Percentiles rank a stretch among this genome's conserved stretches.
Evolutionary conservation across 169 alveolate species (phyloP).

Genomic region (Eimeria necatrix): DNA sequence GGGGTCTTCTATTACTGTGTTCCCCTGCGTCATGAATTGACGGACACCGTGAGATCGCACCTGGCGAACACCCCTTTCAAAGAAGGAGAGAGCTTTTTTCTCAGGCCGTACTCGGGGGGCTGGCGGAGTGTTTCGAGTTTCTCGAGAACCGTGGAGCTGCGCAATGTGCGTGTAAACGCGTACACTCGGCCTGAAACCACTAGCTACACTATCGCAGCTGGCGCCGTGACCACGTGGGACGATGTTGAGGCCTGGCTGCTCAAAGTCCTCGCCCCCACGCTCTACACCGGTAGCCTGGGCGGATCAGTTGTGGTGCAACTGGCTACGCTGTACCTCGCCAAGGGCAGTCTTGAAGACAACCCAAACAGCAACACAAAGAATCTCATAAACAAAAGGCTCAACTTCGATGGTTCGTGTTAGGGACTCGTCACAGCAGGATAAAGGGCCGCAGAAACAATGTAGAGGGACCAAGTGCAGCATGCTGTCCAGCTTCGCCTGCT

Average conservation of each 20-base stretch:
- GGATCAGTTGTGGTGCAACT: conserved; percentile 51
- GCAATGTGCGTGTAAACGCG: not conserved
- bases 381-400: not conserved
- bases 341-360: conserved; percentile 54
- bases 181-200: conserved; percentile 14
- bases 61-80: conserved; percentile 69
- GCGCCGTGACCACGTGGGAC: conserved; percentile 70
- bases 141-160: conserved; percentile 39
- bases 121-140: conserved; percentile 52
- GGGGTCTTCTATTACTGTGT: conserved; percentile 49
- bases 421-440: not conserved
- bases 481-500: not conserved
- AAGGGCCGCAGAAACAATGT: no score
- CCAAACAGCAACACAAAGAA: conserved; percentile 28
- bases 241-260: conserved; percentile 77
- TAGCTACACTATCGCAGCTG: conserved; percentile 63
- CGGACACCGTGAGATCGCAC: conserved; percentile 48
- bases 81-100: conserved; percentile 37
- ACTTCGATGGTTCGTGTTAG: conserved; percentile 18
- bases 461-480: not conserved
- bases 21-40: conserved; percentile 64
- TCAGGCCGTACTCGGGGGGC: conserved; percentile 31
- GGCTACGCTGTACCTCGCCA: conserved; percentile 59
- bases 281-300: conserved; percentile 66
- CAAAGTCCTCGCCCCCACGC: conserved; percentile 72